Base-by-base conservation (phyloP, 2,329 filamentous ascomycete genomes). In the Allantophomopsis lycopodina region DNA sequence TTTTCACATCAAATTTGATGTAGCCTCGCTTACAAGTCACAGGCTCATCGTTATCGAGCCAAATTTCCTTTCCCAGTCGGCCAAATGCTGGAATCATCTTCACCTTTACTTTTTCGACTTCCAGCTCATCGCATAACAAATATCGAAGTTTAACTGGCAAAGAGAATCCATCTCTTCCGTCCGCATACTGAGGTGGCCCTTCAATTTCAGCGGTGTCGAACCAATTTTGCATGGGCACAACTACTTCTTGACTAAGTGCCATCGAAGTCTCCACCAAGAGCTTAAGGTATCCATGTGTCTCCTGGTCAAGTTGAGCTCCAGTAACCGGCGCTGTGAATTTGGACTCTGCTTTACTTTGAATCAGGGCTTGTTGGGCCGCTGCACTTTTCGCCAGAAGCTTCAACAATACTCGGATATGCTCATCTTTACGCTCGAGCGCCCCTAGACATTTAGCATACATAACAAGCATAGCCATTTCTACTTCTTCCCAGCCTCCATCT, bases 401-500 rank as follows among this genome's bases (percentile, higher is more conserved):
- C 12, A 95, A 65, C 7, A 85, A 69, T 7, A 83, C 78, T 17
- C 75, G 73, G 13, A 88, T 76, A 51, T 87, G 93, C 45, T 94
- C 85, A 39, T 89, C 82, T 43, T 77, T 76, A 12, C 77, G 75
- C 37, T 81, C 68, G 20, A 94, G 69, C 49, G 84, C 72, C 47
- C 83, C 80, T 20, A 98, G 68, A 56, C 88, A 96, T 37, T 74
- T 72, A 1, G 83, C 75, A 55, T 95, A 91, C 69, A 95, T 81
- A 46, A 84, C 74, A 5, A 96, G 69, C 71, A 94, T 83, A 1
- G 81, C 81, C 3, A 86, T 65, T 54, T 96, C 87, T 11, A 94
- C 66, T 1, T 79, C 64, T 39, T 72, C 76, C 88, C 91, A 96
- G 35, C 79, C 74, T 41, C 73, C 77, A 41, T 80, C 76, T 0